These are phyloP conservation scores for Coemansia sp. DNA, from an alignment of 371 early-diverging fungal species.

Conservation along the genomic window DNA sequence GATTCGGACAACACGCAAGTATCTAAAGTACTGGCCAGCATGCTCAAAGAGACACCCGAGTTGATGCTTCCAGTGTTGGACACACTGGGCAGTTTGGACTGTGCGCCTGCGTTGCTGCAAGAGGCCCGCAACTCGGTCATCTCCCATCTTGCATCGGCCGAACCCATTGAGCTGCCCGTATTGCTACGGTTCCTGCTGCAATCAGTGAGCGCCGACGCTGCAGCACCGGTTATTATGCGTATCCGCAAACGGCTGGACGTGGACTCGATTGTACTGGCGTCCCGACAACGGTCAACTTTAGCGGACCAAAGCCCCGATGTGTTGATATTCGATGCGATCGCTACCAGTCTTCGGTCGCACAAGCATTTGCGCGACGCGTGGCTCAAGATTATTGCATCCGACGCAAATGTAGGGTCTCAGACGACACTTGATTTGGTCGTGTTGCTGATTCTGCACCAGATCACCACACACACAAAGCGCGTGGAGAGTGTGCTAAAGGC, in stretches of 20 bases:
- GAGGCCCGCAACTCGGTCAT: constrained; percentile 62
- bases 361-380: constrained; percentile 71
- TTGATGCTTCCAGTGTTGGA: constrained; percentile 74
- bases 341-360: constrained; percentile 65
- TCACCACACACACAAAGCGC: constrained; percentile 65
- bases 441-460: constrained; percentile 64
- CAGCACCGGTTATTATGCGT: constrained; percentile 24
- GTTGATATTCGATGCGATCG: constrained; percentile 61
- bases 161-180: constrained; percentile 67
- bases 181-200: constrained; percentile 72
- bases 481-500: constrained; percentile 59
- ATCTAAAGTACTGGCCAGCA: constrained; percentile 58
- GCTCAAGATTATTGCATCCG: constrained; percentile 59
- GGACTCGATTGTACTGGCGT: constrained; percentile 22
- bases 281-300: not conserved
- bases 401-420: constrained; percentile 48
- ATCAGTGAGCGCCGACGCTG: constrained; percentile 53
- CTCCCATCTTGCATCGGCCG: constrained; percentile 64
- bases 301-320: constrained; percentile 35
- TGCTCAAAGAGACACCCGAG: constrained; percentile 62
- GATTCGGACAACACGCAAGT: constrained; percentile 75
- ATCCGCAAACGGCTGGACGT: constrained; percentile 36
- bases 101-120: constrained; percentile 58
- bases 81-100: constrained; percentile 67
- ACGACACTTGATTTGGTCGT: constrained; percentile 65